Evolutionary conservation across 805 yeast genomes (phyloP), one percentile per base, ranked within the genome.

Genomic region (Jamesozyma gamospora): DNA sequence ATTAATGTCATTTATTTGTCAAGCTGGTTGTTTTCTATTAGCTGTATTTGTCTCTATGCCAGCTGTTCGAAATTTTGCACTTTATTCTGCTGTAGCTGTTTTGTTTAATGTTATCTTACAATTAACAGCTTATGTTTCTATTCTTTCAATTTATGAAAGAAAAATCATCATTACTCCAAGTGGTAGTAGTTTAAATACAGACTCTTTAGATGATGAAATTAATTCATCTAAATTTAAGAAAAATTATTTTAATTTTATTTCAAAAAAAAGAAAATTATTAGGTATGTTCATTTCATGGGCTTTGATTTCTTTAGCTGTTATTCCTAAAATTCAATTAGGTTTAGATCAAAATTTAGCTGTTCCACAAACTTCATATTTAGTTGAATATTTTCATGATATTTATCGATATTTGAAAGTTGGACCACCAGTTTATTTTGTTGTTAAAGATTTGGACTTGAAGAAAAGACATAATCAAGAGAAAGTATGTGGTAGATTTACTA

Each of bases 31-130:
- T 52, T 87, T 90, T 52, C 60, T 76, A 7, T 64, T 90, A 32
- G 95, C 95, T 0, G 69, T 94, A 1, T 60, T 69, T 4, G 96
- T 92, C 6, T 71, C 79, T 11, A 92, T 92, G 96, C 97, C 97
- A 1, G 97, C 97, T 0, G 97, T 90, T 15, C 72, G 81, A 46
- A 92, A 88, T 59, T 90, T 90, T 67, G 96, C 98, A 0, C 61
- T 82, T 12, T 92, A 85, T 54, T 84, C 95, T 6, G 88, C 95
- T 0, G 82, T 86, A 14, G 90, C 97, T 0, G 79, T 90, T 3
- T 52, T 82, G 5, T 64, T 84, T 50, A 88, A 90, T 56, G 78
- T 90, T 1, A 32, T 76, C 0, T 65, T 90, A 25, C 97, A 90
- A 55, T 61, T 87, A 58, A 85, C 96, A 0, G 75, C 81, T 26